Conservation (phyloP, 75 land plant species). For the Selaginella tamariscina region DNA sequence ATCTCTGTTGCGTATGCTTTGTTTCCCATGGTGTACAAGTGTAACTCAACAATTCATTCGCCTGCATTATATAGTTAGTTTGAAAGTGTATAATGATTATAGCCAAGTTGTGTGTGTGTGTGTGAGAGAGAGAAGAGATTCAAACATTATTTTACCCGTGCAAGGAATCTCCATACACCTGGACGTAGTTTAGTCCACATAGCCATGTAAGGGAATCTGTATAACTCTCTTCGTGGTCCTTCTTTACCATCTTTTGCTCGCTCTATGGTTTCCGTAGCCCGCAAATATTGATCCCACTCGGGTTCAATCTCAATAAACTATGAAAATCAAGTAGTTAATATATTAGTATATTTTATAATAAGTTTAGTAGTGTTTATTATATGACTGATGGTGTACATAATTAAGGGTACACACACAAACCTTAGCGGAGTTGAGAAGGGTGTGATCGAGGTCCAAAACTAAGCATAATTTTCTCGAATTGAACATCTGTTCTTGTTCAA, state of each 20-base stretch:
- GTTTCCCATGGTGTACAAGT: conserved; percentile 98
- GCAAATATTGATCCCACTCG: conserved; percentile 61
- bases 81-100: too few species aligned
- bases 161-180: conserved; percentile 94
- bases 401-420: too few species aligned
- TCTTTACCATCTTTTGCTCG: conserved; percentile 39
- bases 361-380: background rate
- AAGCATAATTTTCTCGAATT: conserved; percentile 71
- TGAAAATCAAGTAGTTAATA: conserved; percentile 4
- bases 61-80: too few species aligned
- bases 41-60: conserved; percentile 90
- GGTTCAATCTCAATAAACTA: conserved; percentile 83
- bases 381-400: too few species aligned
- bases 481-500: conserved; percentile 91
- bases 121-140: too few species aligned
- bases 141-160: conserved; percentile 38
- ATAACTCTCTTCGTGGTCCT: conserved; percentile 49
- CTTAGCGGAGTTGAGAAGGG: conserved; percentile 97
- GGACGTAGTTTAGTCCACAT: conserved; percentile 99
- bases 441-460: conserved; percentile 94
- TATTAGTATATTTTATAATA: background rate
- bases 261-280: conserved; percentile 71
- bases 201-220: conserved; percentile 86
- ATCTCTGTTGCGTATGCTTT: conserved; percentile 96
- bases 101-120: too few species aligned